Percentiles rank a stretch among this genome's conserved stretches.
Evolutionary conservation across 495 filamentous ascomycete genomes (phyloP).

Genomic region (Annulohypoxylon maeteangense): DNA sequence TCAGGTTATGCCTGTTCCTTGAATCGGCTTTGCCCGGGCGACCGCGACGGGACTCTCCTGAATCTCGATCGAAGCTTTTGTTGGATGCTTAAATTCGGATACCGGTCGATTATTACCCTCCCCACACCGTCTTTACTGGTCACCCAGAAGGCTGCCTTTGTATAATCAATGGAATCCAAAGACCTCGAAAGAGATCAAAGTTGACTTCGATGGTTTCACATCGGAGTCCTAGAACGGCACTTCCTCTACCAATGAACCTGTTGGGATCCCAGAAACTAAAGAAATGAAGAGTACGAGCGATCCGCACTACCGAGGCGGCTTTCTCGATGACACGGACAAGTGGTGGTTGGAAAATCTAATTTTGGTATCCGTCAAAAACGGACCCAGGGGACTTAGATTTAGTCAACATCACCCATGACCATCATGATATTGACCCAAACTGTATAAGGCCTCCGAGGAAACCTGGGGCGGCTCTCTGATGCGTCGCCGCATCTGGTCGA

Average conservation of each 20-base stretch:
- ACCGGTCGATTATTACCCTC: background rate
- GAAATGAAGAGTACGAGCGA: conserved; percentile 41
- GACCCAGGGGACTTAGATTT: conserved; percentile 8
- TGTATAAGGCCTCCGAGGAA: conserved; percentile 3
- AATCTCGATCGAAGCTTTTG: conserved; percentile 2
- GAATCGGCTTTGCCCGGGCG: conserved; percentile 7
- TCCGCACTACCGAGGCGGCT: conserved; percentile 18
- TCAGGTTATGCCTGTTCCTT: conserved; percentile 24
- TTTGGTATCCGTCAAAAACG: background rate
- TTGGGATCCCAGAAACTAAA: conserved; percentile 30
- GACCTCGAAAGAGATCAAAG: conserved; percentile 16
- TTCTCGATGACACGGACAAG: conserved; percentile 34
- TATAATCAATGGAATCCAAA: conserved; percentile 33
- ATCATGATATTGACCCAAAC: conserved; percentile 16
- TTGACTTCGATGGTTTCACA: conserved; percentile 1
- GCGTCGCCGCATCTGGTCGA: conserved; percentile 6
- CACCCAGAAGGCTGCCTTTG: conserved; percentile 16
- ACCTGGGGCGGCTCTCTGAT: conserved; percentile 10
- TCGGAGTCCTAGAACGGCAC: conserved; percentile 16
- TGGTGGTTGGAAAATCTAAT: conserved; percentile 18
- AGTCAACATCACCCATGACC: conserved; percentile 8
- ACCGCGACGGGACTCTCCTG: conserved; percentile 1
- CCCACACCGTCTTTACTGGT: background rate
- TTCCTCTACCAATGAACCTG: conserved; percentile 24
- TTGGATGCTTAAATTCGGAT: background rate